phyloP scores from a whole-genome alignment of 2,329 filamentous ascomycete species.

The Aphanoascus verrucosus region DNA sequence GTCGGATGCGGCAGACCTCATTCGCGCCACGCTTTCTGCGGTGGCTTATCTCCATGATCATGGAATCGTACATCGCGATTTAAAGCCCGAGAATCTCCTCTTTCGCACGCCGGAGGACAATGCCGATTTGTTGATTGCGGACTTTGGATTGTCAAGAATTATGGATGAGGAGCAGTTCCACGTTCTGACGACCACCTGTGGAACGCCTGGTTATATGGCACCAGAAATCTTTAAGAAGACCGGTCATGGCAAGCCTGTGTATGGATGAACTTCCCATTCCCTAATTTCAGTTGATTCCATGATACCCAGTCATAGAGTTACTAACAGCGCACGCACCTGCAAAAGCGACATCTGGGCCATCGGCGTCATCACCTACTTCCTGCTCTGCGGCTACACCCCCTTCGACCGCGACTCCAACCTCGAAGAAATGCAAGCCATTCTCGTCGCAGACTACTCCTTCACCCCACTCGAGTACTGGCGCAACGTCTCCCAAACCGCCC shows the following conservation, averaged over 20 bases:
- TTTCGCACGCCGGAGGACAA: slow-evolving; percentile 98
- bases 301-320: not conserved
- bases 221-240: slow-evolving; percentile 99
- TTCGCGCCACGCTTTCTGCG: slow-evolving; percentile 89
- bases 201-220: slow-evolving; percentile 97
- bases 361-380: slow-evolving; percentile 96
- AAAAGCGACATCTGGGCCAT: slow-evolving; percentile 85
- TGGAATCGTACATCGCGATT: slow-evolving; percentile 92
- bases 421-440: slow-evolving; percentile 98
- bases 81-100: slow-evolving; percentile 94
- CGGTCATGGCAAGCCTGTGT: slow-evolving; percentile 93
- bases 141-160: slow-evolving; percentile 90
- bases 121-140: slow-evolving; percentile 88
- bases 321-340: slow-evolving; percentile 9
- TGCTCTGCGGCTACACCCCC: slow-evolving; percentile 94
- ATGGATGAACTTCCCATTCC: slow-evolving; percentile 21
- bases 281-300: not conserved
- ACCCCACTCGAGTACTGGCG: slow-evolving; percentile 94
- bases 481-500: slow-evolving; percentile 71
- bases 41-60: slow-evolving; percentile 98
- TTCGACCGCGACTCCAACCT: slow-evolving; percentile 96
- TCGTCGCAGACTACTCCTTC: slow-evolving; percentile 92
- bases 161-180: slow-evolving; percentile 99
- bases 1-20: slow-evolving; percentile 87
- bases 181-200: slow-evolving; percentile 92